Conservation (phyloP, 2,329 filamentous ascomycete genomes). For the Aspergillus ibericus region DNA sequence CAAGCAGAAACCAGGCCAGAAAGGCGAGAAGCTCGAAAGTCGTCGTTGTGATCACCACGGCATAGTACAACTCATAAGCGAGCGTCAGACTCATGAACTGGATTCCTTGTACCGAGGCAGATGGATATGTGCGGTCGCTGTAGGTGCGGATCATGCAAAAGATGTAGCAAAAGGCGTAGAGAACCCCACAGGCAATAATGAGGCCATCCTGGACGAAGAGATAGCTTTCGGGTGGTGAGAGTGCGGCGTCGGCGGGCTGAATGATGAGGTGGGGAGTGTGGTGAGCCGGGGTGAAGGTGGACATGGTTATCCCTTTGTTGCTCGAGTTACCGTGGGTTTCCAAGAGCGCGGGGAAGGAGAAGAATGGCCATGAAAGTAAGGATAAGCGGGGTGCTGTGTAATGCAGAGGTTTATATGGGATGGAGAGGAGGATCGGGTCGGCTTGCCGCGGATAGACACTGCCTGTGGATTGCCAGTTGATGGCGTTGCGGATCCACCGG, state of each 20-base stretch:
- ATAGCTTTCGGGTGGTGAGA: constrained; percentile 22
- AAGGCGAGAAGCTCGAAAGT: constrained; percentile 16
- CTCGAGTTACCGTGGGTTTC: too few relatives aligned
- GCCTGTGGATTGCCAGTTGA: neutral
- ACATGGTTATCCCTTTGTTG: too few relatives aligned
- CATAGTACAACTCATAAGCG: constrained; percentile 23
- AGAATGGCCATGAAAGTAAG: too few relatives aligned
- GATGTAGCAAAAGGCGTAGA: constrained; percentile 21
- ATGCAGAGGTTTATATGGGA: too few relatives aligned
- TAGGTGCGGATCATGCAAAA: constrained; percentile 18
- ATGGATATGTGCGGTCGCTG: constrained; percentile 16
- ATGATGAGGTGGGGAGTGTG: constrained; percentile 19
- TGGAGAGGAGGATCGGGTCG: neutral
- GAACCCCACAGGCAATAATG: constrained; percentile 20
- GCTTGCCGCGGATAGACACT: neutral
- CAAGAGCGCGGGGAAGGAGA: too few relatives aligned
- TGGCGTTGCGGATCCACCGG: neutral
- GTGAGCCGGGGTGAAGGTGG: constrained; percentile 12
- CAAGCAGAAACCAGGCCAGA: constrained; percentile 20
- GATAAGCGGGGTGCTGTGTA: too few relatives aligned
- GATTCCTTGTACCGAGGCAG: constrained; percentile 7
- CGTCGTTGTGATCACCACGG: constrained; percentile 18
- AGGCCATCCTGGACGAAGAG: constrained; percentile 24
- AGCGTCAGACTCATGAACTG: constrained; percentile 18
- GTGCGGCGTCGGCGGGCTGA: constrained; percentile 16